Evolutionary conservation across 1,284 basidiomycete genomes (phyloP).

Genomic region (Sanghuangporus sanghuang): DNA sequence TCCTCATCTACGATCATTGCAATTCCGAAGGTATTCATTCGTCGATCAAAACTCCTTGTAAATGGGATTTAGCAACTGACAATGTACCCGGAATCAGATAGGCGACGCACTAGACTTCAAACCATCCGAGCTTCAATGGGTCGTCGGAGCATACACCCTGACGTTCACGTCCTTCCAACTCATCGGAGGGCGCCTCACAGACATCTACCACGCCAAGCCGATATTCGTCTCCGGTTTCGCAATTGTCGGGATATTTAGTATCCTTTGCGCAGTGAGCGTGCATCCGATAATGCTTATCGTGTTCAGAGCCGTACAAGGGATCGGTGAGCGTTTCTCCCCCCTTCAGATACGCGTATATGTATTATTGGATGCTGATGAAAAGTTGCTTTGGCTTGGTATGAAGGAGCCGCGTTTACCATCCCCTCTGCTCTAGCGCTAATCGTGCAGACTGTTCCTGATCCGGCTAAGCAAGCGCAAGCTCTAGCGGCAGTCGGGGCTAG

Average conservation of each 20-base stretch:
- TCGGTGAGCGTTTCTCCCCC: conserved; percentile 25
- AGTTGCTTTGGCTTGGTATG: not conserved
- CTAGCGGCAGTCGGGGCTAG: conserved; percentile 41
- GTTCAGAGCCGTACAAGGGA: conserved; percentile 39
- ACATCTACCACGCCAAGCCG: not conserved
- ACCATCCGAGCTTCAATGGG: conserved; percentile 29
- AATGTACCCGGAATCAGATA: conserved; percentile 18
- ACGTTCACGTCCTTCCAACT: conserved; percentile 40
- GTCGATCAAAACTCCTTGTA: too few species aligned
- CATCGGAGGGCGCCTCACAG: conserved; percentile 26
- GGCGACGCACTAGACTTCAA: conserved; percentile 24
- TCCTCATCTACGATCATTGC: conserved; percentile 19
- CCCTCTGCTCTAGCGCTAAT: conserved; percentile 45
- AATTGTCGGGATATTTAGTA: conserved; percentile 2
- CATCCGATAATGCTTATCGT: conserved; percentile 30
- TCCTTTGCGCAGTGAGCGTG: not conserved
- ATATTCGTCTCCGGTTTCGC: not conserved
- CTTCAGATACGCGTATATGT: not conserved
- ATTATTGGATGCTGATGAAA: not conserved
- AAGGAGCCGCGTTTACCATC: conserved; percentile 34
- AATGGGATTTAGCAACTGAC: too few species aligned
- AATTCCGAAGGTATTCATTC: not conserved
- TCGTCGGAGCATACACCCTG: conserved; percentile 36
- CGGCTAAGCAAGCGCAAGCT: conserved; percentile 39
- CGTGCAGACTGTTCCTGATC: conserved; percentile 40